phyloP scores from a whole-genome alignment of 2,329 filamentous ascomycete genomes.

The Pyrenochaeta sp. region DNA sequence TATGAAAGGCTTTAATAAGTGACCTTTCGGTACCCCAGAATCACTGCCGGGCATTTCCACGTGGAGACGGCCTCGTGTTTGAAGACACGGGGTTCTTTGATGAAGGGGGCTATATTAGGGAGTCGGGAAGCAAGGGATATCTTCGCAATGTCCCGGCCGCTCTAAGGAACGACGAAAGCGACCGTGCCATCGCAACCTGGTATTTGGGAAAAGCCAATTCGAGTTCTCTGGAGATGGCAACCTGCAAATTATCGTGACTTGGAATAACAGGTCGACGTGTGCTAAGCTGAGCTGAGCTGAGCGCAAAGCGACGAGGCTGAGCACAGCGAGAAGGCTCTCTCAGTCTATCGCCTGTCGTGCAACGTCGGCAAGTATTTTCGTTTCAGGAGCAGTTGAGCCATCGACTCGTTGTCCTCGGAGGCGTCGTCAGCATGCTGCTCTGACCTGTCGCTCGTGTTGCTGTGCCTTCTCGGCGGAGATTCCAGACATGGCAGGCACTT shows the following conservation, averaged over 20 bases:
- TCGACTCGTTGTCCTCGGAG: constrained; percentile 8
- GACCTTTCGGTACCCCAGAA: background rate
- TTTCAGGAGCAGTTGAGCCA: background rate
- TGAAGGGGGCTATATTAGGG: background rate
- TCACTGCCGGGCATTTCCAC: background rate
- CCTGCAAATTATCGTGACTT: background rate
- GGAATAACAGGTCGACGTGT: background rate
- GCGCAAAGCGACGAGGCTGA: background rate
- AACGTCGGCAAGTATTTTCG: constrained; percentile 2
- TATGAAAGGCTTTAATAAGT: background rate
- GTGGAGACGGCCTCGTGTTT: constrained; percentile 7
- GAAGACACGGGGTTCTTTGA: constrained; percentile 4
- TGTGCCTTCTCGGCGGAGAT: constrained; percentile 9
- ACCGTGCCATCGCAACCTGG: background rate
- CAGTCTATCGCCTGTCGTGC: background rate
- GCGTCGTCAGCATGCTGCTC: constrained; percentile 1
- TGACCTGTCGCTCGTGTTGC: constrained; percentile 1
- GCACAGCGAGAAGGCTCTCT: background rate
- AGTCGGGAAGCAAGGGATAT: background rate
- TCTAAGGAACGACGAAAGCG: background rate
- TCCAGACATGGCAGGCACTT: constrained; percentile 3
- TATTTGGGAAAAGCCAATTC: background rate
- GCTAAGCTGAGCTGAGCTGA: background rate
- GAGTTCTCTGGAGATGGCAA: background rate
- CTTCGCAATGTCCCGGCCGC: background rate